Evolutionary conservation across 768 basidiomycete species (phyloP).

Genomic region (Antrodiella citrinella): DNA sequence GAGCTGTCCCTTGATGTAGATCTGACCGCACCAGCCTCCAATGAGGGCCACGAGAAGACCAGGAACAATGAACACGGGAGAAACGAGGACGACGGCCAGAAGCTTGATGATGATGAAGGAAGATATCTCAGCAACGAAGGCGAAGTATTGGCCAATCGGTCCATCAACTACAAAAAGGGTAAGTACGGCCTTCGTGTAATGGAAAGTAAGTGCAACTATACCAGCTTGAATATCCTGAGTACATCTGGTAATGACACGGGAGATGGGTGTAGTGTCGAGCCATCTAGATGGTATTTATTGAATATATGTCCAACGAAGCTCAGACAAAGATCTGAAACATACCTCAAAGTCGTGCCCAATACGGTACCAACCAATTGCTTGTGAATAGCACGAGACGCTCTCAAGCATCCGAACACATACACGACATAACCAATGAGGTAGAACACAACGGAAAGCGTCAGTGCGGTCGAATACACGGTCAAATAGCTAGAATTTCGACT

Average conservation of each 20-base stretch:
- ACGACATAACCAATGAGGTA: slow-evolving; percentile 28
- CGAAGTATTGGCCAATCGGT: slow-evolving; percentile 20
- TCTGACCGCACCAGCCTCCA: slow-evolving; percentile 35
- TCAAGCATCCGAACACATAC: slow-evolving; percentile 22
- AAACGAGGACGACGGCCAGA: slow-evolving; percentile 29
- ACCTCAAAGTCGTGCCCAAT: slow-evolving; percentile 25
- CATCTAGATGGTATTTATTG: slow-evolving; percentile 24
- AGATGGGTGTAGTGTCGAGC: slow-evolving; percentile 43
- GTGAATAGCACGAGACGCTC: slow-evolving; percentile 27
- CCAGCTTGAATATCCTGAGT: slow-evolving; percentile 53
- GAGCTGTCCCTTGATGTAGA: slow-evolving; percentile 52
- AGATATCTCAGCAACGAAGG: slow-evolving; percentile 24
- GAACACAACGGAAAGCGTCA: slow-evolving; percentile 22
- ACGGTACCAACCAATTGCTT: slow-evolving; percentile 20
- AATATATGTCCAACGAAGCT: background rate
- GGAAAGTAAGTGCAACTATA: slow-evolving; percentile 6
- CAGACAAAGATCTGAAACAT: slow-evolving; percentile 6
- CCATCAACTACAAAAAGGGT: slow-evolving; percentile 26
- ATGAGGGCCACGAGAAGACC: slow-evolving; percentile 28
- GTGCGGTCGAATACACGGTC: slow-evolving; percentile 30
- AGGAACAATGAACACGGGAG: slow-evolving; percentile 35
- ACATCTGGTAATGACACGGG: slow-evolving; percentile 57
- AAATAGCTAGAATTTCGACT: slow-evolving; percentile 35
- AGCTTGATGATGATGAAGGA: slow-evolving; percentile 25
- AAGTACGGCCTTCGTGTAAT: background rate